Conservation (phyloP, 805 yeast species). For the Lipomyces oligophaga region DNA sequence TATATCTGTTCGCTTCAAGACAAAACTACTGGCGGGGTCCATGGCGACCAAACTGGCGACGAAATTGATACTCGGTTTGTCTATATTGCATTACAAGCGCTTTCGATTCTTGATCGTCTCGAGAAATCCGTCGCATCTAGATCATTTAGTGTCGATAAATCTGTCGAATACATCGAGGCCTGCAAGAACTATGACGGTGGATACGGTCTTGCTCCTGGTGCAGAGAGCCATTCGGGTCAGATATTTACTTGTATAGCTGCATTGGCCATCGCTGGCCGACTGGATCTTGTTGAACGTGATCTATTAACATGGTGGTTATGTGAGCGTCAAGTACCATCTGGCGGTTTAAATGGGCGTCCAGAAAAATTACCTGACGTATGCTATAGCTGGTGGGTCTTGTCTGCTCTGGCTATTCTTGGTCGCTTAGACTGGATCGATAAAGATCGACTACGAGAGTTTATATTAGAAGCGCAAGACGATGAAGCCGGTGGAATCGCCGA, state of each 20-base stretch:
- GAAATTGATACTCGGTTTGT: slow-evolving; percentile 86
- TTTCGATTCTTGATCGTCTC: slow-evolving; percentile 65
- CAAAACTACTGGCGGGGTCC: slow-evolving; percentile 53
- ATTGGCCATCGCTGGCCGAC: slow-evolving; percentile 59
- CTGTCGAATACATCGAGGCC: slow-evolving; percentile 57
- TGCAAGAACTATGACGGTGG: slow-evolving; percentile 96
- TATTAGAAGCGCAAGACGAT: slow-evolving; percentile 59
- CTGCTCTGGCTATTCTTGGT: slow-evolving; percentile 41
- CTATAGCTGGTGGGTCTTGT: slow-evolving; percentile 91
- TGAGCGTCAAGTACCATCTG: slow-evolving; percentile 80
- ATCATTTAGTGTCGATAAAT: slow-evolving; percentile 52
- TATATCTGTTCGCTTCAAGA: slow-evolving; percentile 45
- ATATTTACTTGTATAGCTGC: slow-evolving; percentile 82
- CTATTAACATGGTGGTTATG: slow-evolving; percentile 79
- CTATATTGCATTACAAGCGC: slow-evolving; percentile 71
- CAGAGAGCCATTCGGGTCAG: slow-evolving; percentile 93
- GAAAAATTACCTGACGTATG: slow-evolving; percentile 88
- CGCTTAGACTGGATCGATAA: slow-evolving; percentile 75
- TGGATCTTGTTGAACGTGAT: slow-evolving; percentile 46
- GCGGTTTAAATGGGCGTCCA: slow-evolving; percentile 96
- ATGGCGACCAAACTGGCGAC: slow-evolving; percentile 68
- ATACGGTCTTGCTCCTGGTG: slow-evolving; percentile 89
- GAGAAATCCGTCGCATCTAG: too few relatives aligned
- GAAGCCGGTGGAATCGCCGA: slow-evolving; percentile 88
- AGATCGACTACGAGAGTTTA: slow-evolving; percentile 58